Base-by-base conservation (phyloP, 768 basidiomycete species). In the Crepidotus variabilis region DNA sequence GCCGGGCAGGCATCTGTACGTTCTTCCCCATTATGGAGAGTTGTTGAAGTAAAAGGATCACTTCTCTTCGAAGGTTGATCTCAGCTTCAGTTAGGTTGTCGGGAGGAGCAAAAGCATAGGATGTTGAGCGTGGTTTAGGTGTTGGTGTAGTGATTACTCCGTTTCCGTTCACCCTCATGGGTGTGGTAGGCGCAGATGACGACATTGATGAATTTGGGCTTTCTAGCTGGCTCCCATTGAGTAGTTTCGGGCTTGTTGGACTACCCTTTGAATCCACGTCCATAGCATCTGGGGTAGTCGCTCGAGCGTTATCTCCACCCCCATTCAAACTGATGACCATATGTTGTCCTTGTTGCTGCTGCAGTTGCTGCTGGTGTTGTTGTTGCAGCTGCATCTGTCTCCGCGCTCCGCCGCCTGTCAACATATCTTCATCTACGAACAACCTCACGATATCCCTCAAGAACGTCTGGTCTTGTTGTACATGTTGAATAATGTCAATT, bases 1-100 rank as follows among this genome's bases (percentile, higher is more conserved):
- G 79, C 35, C 97, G 89, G 14, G 88, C 82, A 14, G 90, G 87
- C 16, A 97, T 78, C 68, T 98, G 96, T 8, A 98, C 88, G 66
- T 94, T 94, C 80, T 98, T 99, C 57, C 92, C 94, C 91, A 99
- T 95, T 55, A 87, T 79, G 65, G 92, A 91, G 8, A 98, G 82
- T 61, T 98, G 94, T 64, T 97, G 94, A 47, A 99, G 78, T 60
- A 99, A 86, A 46, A 88, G 72, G 48, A 98, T 82, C 23, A 94
- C 89, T 63, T 95, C 90, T 33, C 84, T 82, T 59, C 87, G 83
- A 34, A 83, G 78, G 28, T 67, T 70, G 51, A 83, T 71, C 34
- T 86, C 85, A 20, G 74, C 76, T 50, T 80, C 80, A n/a, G 78
- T 72, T 43, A 85, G 74, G 50, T 79, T 72, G 52, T 81, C 83